phyloP scores from a whole-genome alignment of 2,329 filamentous ascomycete genomes.

The Trichoderma pleuroti region DNA sequence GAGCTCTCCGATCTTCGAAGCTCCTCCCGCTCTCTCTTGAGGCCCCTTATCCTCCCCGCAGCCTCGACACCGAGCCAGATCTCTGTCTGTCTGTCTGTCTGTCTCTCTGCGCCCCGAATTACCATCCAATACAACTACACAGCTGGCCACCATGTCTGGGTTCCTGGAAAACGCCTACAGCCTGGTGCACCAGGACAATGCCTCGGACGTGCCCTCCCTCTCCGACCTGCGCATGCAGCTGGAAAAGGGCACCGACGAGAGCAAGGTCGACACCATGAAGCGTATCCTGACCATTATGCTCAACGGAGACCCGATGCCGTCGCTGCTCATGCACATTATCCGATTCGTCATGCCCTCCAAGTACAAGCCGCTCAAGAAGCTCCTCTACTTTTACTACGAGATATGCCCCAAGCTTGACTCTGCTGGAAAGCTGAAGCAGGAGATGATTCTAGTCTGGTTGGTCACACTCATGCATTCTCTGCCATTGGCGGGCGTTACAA shows the following conservation, averaged over 20 bases:
- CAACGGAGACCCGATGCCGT: constrained; percentile 93
- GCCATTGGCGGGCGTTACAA: not conserved
- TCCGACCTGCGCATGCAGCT: constrained; percentile 90
- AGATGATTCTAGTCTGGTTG: constrained; percentile 98
- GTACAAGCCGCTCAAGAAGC: constrained; percentile 93
- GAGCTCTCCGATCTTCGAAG: constrained; percentile 26
- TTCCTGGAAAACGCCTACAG: constrained; percentile 96
- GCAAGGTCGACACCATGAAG: constrained; percentile 94
- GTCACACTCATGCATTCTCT: constrained; percentile 10
- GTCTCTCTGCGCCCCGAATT: constrained; percentile 17
- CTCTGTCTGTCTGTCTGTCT: too few species aligned
- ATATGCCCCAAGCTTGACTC: constrained; percentile 95
- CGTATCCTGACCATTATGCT: constrained; percentile 95
- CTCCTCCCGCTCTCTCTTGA: constrained; percentile 20
- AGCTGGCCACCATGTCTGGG: constrained; percentile 70
- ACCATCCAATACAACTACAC: not conserved
- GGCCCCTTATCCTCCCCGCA: constrained; percentile 35
- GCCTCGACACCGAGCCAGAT: constrained; percentile 24
- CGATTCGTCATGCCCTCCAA: constrained; percentile 99
- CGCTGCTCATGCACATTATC: constrained; percentile 98
- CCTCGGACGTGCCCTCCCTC: constrained; percentile 83
- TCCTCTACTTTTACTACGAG: constrained; percentile 99
- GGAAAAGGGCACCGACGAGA: constrained; percentile 90
- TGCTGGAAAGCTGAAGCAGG: constrained; percentile 93
- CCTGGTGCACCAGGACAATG: constrained; percentile 96